phyloP scores from a whole-genome alignment of 192 early-diverging fungal genomes.

The Entomortierella lignicola region DNA sequence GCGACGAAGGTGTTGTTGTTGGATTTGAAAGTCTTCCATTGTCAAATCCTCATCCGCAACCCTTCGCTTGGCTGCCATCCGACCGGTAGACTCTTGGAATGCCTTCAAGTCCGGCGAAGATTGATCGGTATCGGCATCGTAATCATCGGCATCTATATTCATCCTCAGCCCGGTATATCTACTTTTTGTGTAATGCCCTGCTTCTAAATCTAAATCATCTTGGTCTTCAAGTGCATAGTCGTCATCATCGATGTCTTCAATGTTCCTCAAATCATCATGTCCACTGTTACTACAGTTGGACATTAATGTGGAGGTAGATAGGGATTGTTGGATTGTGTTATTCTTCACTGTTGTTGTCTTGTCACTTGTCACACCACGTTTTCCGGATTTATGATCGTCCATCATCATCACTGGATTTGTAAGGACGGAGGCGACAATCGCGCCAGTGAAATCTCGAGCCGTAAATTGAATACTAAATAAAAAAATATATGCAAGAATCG shows the following conservation, averaged over 20 bases:
- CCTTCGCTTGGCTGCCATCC: conserved; percentile 23
- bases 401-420: conserved; percentile 90
- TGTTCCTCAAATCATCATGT: background rate
- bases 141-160: conserved; percentile 13
- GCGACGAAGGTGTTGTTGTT: conserved; percentile 20
- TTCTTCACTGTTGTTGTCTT: background rate
- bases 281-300: background rate
- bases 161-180: background rate
- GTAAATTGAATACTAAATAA: conserved; percentile 74
- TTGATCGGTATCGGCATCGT: background rate
- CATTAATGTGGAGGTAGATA: background rate
- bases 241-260: background rate
- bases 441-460: conserved; percentile 67
- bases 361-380: conserved; percentile 26
- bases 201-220: conserved; percentile 26
- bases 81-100: background rate
- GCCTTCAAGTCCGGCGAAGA: background rate
- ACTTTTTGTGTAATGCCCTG: background rate
- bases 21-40: conserved; percentile 23
- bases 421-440: conserved; percentile 74
- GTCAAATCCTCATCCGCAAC: conserved; percentile 17
- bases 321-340: background rate
- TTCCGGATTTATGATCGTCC: conserved; percentile 90
- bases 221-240: conserved; percentile 1
- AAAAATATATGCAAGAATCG: background rate